Base-by-base conservation (phyloP, 2,329 filamentous ascomycete genomes). In the Alternaria metachromatica region DNA sequence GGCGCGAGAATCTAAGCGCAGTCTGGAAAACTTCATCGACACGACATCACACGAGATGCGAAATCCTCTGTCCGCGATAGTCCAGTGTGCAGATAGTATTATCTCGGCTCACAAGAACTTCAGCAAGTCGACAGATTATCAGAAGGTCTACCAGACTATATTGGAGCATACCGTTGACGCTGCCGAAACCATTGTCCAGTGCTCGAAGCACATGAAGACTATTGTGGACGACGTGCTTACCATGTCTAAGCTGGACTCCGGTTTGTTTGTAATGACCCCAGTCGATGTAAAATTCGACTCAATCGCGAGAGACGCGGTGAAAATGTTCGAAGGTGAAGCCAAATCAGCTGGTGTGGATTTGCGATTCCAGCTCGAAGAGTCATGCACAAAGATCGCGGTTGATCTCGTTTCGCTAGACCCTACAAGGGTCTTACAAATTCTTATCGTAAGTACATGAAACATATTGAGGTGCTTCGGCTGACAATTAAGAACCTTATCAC, bases 121-220 rank as follows among this genome's bases (percentile, higher is more conserved):
- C 12, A 20, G 58, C 2, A 37, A 46, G 9, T 64, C 55, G 3
- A 49, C 28, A 7, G 66, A 58, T 15, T 58, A 63, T 10, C 64
- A 68, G 41, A 59, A 48, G 6, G 56, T 37, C 8, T 72, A 69
- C 60, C 66, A 51, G 43, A 65, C 20, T 6, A 58, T 72, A 6
- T 15, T 74, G 1, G 68, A 73, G 3, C 57, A 69, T 10, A 73
- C 69, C 0, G 33, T 76, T 5, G 80, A 82, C 25, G 74, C 79
- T n/a, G 78, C 78, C 1, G 74, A 83, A 55, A 84, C 80, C 2
- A 83, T 84, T 59, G 79, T 80, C 3, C 74, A 80, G 7, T 84
- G 82, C 66, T 79, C 79, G 1, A 79, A 81, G 53, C 82, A 84
- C 64, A 81, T 83, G 71, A 84, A 83, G 63, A 72, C 79, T 8